Base-by-base conservation (phyloP, 345 rosid genomes). In the Salix udensis region DNA sequence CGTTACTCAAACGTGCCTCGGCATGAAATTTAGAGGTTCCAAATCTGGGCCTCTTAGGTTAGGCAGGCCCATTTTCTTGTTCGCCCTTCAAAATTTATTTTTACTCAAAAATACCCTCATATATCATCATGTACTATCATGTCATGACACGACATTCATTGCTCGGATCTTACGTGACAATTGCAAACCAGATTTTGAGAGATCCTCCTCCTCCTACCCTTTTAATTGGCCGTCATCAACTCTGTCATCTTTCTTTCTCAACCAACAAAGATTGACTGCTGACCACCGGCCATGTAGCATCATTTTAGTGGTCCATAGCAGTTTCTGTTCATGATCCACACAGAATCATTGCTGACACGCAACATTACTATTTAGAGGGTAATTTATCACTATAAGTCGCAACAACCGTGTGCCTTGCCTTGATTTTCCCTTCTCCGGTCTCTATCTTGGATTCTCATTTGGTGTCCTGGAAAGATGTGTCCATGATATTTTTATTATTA, bases 211-310 rank as follows among this genome's bases (percentile, higher is more conserved):
- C 55, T 50, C 4, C 16, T 50, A 50, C 15, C 16, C 5, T 18
- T 18, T 5, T 18, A 11, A 2, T 42, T 42, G 48, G 48, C 12
- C 12, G n/a, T 4, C 55, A 50, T 60, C 74, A 28, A 62, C 16
- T 65, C 34, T 30, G 19, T 62, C 44, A 21, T 53, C 55, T 39
- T 37, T 68, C 34, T 15, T 26, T 71, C 67, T 34, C 14, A 28
- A 50, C 65, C 74, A 72, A 42, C 72, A 74, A 64, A 52, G 48
- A 75, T 73, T 73, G 84, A 81, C 79, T 76, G 24, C 75, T 53
- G 78, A 74, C 79, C 79, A 77, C 83, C 79, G 74, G 71, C 85
- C 78, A 58, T 36, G 28, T 73, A 58, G 24, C 75, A 65, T 69
- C 65, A 34, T 50, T 67, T 72, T 68, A 36, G 84, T 75, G 79